Conservation (phyloP, 2,329 filamentous ascomycete species). For the Coniosporium tulheliwenetii region DNA sequence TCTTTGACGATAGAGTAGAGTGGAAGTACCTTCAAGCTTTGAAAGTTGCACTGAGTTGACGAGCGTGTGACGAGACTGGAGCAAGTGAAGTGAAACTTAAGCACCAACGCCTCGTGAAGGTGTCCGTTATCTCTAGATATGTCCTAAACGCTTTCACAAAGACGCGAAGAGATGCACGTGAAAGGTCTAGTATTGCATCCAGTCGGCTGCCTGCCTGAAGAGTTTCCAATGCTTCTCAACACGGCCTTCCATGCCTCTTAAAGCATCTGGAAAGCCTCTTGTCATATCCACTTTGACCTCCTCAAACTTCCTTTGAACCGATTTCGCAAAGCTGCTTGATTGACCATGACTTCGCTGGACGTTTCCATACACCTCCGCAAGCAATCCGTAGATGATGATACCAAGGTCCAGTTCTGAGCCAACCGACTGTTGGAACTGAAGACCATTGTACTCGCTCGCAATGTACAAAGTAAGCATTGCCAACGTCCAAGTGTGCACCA, state of each 20-base stretch:
- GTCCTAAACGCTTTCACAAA: not conserved
- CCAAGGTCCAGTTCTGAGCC: conserved; percentile 4
- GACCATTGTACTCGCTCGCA: conserved; percentile 2
- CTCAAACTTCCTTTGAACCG: conserved; percentile 20
- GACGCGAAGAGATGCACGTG: not conserved
- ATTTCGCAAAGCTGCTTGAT: conserved; percentile 17
- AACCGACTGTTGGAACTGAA: not conserved
- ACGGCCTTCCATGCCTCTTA: not conserved
- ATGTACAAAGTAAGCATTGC: conserved; percentile 20
- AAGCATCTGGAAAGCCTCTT: not conserved
- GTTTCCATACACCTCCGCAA: conserved; percentile 2
- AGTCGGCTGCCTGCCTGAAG: not conserved
- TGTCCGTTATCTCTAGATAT: not conserved
- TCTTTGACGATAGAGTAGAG: too few relatives aligned
- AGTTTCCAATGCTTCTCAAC: conserved; percentile 1
- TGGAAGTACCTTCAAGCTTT: too few relatives aligned
- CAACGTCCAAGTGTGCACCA: conserved; percentile 30
- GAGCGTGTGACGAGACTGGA: too few relatives aligned
- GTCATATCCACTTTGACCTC: conserved; percentile 17
- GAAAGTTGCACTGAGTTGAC: too few relatives aligned
- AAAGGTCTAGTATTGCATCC: not conserved
- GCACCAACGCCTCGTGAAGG: not conserved
- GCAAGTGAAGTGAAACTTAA: not conserved
- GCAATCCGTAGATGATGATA: conserved; percentile 2
- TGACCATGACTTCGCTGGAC: conserved; percentile 4